Evolutionary conservation across 371 early-diverging fungal species (phyloP).

Genomic region (Mucor racemosus): DNA sequence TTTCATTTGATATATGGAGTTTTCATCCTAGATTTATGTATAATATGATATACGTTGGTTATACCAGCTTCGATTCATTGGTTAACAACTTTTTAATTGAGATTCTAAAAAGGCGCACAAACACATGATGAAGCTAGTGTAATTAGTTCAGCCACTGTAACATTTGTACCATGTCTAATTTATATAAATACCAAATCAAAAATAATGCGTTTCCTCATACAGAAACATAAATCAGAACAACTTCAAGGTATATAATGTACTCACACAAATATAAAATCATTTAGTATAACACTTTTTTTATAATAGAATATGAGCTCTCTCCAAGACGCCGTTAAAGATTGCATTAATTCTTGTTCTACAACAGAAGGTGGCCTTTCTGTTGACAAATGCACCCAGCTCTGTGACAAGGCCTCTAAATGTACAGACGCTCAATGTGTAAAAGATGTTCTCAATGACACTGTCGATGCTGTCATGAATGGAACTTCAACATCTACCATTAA

Average conservation of each 20-base stretch:
- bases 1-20: no score
- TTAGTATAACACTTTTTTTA: neutral
- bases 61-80: neutral
- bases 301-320: neutral
- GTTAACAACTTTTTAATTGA: neutral
- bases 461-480: neutral
- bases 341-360: neutral
- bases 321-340: slow-evolving; percentile 1
- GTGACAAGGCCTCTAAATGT: neutral
- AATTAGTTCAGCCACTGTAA: neutral
- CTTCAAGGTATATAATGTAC: neutral
- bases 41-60: neutral
- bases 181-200: slow-evolving; percentile 2
- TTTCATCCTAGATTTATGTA: neutral
- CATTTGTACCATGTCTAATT: neutral
- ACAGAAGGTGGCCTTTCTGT: neutral
- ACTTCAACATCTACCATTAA: neutral
- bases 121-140: neutral
- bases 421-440: neutral
- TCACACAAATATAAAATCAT: neutral
- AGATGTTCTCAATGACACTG: neutral
- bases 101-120: neutral
- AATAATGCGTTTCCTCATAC: neutral
- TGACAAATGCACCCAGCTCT: neutral
- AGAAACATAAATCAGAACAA: neutral